Evolutionary conservation across 192 early-diverging fungal genomes (phyloP).

Genomic region (Coemansia sp.): DNA sequence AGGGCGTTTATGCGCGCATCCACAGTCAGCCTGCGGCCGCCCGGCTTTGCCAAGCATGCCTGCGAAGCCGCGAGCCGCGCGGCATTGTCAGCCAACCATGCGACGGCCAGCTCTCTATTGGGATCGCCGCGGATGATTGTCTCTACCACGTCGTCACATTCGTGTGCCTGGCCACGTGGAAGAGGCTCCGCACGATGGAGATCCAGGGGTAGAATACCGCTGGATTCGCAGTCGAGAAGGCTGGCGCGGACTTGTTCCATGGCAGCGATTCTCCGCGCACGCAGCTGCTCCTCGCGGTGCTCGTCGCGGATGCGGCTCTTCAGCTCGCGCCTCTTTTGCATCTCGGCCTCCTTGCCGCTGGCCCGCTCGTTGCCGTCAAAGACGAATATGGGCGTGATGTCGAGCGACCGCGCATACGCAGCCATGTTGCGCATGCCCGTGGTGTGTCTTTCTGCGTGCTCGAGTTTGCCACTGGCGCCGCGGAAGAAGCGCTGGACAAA

Average conservation of each 20-base stretch:
- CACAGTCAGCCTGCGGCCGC: slow-evolving; percentile 8
- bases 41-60: background rate
- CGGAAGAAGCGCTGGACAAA: slow-evolving; percentile 59
- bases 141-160: background rate
- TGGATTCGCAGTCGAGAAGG: background rate
- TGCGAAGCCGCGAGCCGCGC: background rate
- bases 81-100: slow-evolving; percentile 1
- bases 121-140: background rate
- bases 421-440: slow-evolving; percentile 62
- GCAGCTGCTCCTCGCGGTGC: slow-evolving; percentile 14
- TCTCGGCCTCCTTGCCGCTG: slow-evolving; percentile 57
- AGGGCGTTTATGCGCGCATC: slow-evolving; percentile 24
- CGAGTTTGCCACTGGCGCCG: slow-evolving; percentile 36
- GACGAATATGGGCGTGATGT: slow-evolving; percentile 66
- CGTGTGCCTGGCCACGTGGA: background rate
- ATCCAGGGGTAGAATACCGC: background rate
- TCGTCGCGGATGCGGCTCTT: slow-evolving; percentile 12
- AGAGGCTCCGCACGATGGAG: background rate
- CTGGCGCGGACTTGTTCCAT: slow-evolving; percentile 4
- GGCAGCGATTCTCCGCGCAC: slow-evolving; percentile 20
- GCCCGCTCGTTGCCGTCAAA: slow-evolving; percentile 63
- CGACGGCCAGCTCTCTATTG: background rate
- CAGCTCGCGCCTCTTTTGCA: slow-evolving; percentile 17
- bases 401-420: slow-evolving; percentile 45
- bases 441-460: slow-evolving; percentile 55